Evolutionary conservation across 202 grass and related monocot species (phyloP).

Genomic region (Carex sylvatica): DNA sequence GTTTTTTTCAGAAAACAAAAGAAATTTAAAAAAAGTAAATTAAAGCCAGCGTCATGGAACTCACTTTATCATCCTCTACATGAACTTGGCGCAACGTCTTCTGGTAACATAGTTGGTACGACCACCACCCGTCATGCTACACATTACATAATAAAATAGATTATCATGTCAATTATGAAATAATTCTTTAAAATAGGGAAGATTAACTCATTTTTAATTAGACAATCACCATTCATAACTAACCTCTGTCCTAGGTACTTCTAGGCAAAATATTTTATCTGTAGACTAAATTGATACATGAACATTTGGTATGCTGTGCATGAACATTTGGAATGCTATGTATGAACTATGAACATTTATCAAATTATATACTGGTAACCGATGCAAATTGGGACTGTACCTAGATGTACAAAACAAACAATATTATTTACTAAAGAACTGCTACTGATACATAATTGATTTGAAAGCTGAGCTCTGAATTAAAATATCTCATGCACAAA

Average conservation of each 20-base stretch:
- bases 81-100: conserved; percentile 75
- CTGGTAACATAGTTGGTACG: conserved; percentile 88
- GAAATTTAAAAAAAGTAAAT: not conserved
- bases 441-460: not conserved
- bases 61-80: conserved; percentile 65
- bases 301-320: not conserved
- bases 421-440: not conserved
- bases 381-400: not conserved
- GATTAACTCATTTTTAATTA: not conserved
- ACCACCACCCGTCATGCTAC: conserved; percentile 90
- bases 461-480: not conserved
- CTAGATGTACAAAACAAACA: not conserved
- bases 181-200: not conserved
- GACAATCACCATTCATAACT: not conserved
- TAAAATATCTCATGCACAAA: not conserved
- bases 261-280: not conserved
- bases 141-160: not conserved
- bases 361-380: not conserved
- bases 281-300: not conserved
- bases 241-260: not conserved
- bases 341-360: not conserved
- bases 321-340: not conserved
- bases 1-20: not conserved
- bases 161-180: not conserved
- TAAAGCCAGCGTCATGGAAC: not conserved